Percentiles rank a stretch among this genome's conserved stretches.
Evolutionary conservation across 2,329 filamentous ascomycete species (phyloP).

Genomic region (Alternaria sp.): DNA sequence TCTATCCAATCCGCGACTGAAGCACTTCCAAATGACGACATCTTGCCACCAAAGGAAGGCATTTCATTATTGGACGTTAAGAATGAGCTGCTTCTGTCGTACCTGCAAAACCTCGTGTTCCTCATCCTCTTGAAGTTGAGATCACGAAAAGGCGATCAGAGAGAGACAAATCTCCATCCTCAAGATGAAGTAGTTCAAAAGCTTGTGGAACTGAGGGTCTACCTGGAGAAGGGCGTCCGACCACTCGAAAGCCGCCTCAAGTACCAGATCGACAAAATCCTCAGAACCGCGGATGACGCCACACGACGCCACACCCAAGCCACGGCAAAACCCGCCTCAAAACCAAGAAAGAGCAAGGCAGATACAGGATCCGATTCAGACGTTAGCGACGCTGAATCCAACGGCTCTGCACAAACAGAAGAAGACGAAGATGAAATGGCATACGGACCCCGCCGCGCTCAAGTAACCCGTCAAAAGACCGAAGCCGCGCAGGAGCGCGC

Average conservation of each 20-base stretch:
- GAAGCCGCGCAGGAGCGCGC: slow-evolving; percentile 30
- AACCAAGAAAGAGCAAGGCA: slow-evolving; percentile 45
- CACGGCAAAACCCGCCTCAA: slow-evolving; percentile 24
- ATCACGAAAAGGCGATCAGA: slow-evolving; percentile 44
- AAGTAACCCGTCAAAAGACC: slow-evolving; percentile 48
- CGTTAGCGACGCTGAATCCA: slow-evolving; percentile 49
- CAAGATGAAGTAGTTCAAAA: slow-evolving; percentile 79
- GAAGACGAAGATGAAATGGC: slow-evolving; percentile 66
- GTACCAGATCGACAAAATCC: slow-evolving; percentile 94
- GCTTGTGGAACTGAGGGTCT: slow-evolving; percentile 88
- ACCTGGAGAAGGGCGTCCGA: slow-evolving; percentile 89
- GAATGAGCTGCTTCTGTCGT: slow-evolving; percentile 95
- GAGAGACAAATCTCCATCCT: slow-evolving; percentile 55
- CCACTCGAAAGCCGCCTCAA: slow-evolving; percentile 89
- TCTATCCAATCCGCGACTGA: slow-evolving; percentile 69
- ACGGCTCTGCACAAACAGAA: slow-evolving; percentile 39
- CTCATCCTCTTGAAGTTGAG: slow-evolving; percentile 80
- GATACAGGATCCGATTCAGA: slow-evolving; percentile 55
- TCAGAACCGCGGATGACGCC: slow-evolving; percentile 83
- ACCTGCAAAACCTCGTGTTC: slow-evolving; percentile 92
- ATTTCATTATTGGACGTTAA: slow-evolving; percentile 95
- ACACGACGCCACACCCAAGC: slow-evolving; percentile 42
- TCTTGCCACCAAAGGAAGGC: slow-evolving; percentile 80
- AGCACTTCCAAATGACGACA: slow-evolving; percentile 63
- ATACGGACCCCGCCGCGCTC: slow-evolving; percentile 68